Conservation (phyloP, 805 yeast species). For the Lachancea dasiensis region DNA sequence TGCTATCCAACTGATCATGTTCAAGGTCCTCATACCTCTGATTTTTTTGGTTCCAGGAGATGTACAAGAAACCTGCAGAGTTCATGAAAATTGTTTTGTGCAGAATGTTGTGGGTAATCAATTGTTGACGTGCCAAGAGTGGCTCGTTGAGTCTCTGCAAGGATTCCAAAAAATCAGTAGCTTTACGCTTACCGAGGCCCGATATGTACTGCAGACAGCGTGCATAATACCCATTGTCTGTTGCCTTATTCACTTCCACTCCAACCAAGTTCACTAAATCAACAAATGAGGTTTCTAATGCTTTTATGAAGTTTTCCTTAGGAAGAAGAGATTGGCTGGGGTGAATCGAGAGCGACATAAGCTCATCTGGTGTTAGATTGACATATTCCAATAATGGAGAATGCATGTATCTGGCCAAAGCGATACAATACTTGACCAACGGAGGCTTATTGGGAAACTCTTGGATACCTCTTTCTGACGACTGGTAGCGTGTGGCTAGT, state of each 20-base stretch:
- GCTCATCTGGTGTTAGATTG: constrained; percentile 61
- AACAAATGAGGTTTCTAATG: constrained; percentile 76
- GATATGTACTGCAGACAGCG: constrained; percentile 69
- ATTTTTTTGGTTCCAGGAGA: constrained; percentile 54
- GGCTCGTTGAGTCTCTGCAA: constrained; percentile 51
- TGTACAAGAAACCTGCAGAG: constrained; percentile 82
- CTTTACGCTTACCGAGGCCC: constrained; percentile 95
- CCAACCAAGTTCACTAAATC: constrained; percentile 90
- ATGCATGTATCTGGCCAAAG: constrained; percentile 85
- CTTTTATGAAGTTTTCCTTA: constrained; percentile 53
- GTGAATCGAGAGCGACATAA: constrained; percentile 60
- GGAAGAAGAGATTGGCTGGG: constrained; percentile 69
- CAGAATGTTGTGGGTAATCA: constrained; percentile 73
- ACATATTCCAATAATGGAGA: constrained; percentile 90
- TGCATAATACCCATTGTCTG: constrained; percentile 62
- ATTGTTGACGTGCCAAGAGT: constrained; percentile 72
- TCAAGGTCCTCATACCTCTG: constrained; percentile 44
- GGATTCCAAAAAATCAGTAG: constrained; percentile 76
- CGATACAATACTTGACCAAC: constrained; percentile 77
- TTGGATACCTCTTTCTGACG: constrained; percentile 62
- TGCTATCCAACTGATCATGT: constrained; percentile 81
- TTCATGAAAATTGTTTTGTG: constrained; percentile 82
- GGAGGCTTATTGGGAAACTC: constrained; percentile 85
- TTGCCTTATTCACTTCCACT: constrained; percentile 86
- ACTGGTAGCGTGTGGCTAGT: constrained; percentile 82